Evolutionary conservation across 192 early-diverging fungal species (phyloP).

Genomic region (Bifiguratus adelaidae): DNA sequence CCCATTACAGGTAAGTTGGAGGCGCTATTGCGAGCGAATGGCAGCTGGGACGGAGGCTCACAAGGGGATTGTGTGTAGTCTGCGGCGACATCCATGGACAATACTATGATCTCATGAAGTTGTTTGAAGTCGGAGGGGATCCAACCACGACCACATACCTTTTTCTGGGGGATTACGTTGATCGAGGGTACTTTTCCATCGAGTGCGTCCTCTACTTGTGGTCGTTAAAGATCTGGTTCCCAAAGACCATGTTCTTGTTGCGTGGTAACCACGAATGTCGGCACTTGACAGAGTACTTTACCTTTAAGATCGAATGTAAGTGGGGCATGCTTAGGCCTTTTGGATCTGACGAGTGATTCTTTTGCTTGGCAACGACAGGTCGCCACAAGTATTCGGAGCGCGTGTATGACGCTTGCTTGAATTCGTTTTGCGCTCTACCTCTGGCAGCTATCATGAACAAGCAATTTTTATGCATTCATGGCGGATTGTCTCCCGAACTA

Average conservation of each 20-base stretch:
- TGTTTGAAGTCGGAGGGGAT: constrained; percentile 95
- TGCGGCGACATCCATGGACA: constrained; percentile 99
- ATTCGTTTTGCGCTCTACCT: constrained; percentile 88
- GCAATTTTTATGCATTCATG: constrained; percentile 94
- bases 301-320: constrained; percentile 93
- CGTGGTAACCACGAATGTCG: constrained; percentile 97
- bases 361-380: constrained; percentile 32
- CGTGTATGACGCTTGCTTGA: constrained; percentile 86
- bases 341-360: too few species aligned
- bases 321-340: too few species aligned
- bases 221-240: constrained; percentile 89
- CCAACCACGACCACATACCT: constrained; percentile 84
- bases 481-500: constrained; percentile 89
- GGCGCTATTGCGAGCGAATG: too few species aligned
- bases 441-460: constrained; percentile 90
- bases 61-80: constrained; percentile 48
- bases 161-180: constrained; percentile 95
- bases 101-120: constrained; percentile 95
- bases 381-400: constrained; percentile 89
- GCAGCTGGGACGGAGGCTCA: too few species aligned
- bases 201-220: constrained; percentile 92
- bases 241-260: constrained; percentile 73
- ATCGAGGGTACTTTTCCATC: constrained; percentile 95
- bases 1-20: constrained; percentile 86
- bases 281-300: constrained; percentile 96